Conservation (phyloP, 2,329 filamentous ascomycete genomes). For the Rasamsonia emersonii region DNA sequence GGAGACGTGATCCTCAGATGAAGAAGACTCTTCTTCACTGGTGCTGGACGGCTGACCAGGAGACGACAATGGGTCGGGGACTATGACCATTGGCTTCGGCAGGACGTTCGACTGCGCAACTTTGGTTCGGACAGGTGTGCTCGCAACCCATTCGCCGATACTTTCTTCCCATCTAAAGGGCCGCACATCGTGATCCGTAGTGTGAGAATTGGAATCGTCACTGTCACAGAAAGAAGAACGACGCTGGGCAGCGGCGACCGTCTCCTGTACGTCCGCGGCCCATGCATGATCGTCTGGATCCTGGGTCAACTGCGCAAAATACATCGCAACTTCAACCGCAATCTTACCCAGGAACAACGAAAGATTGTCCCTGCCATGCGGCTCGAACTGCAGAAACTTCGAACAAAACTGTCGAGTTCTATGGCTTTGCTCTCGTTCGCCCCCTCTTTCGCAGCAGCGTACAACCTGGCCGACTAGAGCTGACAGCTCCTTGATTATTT, state of each 20-base stretch:
- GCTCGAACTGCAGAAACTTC: conserved; percentile 18
- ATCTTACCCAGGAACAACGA: conserved; percentile 25
- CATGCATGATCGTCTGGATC: conserved; percentile 31
- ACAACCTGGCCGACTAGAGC: conserved; percentile 26
- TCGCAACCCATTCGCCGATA: conserved; percentile 49
- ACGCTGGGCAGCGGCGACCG: conserved; percentile 15
- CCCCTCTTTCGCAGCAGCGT: conserved; percentile 21
- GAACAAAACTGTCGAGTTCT: conserved; percentile 18
- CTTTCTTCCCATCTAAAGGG: conserved; percentile 47
- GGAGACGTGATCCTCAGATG: conserved; percentile 14
- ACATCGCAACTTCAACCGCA: conserved; percentile 31
- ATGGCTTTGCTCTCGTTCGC: conserved; percentile 14
- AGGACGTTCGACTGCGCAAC: conserved; percentile 2
- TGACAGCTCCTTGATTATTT: conserved; percentile 26
- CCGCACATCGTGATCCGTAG: conserved; percentile 13
- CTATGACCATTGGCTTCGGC: conserved; percentile 7
- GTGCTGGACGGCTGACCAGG: conserved; percentile 17
- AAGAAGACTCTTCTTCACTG: conserved; percentile 14
- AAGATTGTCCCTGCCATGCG: conserved; percentile 13
- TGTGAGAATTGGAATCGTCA: conserved; percentile 11
- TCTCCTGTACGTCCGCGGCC: conserved; percentile 31
- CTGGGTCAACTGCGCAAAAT: conserved; percentile 29
- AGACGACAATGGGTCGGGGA: conserved; percentile 8
- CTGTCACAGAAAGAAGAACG: conserved; percentile 2
- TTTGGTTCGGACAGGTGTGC: conserved; percentile 33